A percentile compares a stretch with the other conserved stretches of the same genome.
Conservation (phyloP, 306 rosid species). For the Pyrus betulifolia region DNA sequence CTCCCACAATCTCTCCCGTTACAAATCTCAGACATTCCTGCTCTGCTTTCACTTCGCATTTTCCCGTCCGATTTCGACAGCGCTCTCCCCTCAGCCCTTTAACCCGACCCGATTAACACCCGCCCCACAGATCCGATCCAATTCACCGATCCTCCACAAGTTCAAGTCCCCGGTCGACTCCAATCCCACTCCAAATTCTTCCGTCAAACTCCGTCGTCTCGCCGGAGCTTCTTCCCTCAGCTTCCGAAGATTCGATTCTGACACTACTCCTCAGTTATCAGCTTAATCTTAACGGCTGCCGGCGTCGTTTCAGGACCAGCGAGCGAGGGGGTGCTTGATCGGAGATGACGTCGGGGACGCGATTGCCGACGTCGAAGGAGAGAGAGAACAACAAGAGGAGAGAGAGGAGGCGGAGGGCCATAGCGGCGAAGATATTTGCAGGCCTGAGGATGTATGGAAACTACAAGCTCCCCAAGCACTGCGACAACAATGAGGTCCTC, state of each 20-base stretch:
- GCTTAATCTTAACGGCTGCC: background rate
- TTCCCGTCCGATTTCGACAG: conserved; percentile 9
- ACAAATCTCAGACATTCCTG: background rate
- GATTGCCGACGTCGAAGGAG: conserved; percentile 85
- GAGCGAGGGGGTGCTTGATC: background rate
- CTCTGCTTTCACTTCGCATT: background rate
- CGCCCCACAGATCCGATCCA: conserved; percentile 31
- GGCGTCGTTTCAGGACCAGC: background rate
- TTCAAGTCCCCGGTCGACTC: background rate
- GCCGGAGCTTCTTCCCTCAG: background rate
- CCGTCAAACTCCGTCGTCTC: background rate
- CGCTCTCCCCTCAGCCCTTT: conserved; percentile 6
- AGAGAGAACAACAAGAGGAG: conserved; percentile 85
- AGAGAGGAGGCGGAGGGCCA: conserved; percentile 74
- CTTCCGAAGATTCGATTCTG: background rate
- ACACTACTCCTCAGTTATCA: background rate
- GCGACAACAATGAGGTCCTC: conserved; percentile 94
- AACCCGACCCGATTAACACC: background rate
- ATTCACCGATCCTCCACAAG: conserved; percentile 6
- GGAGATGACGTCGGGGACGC: conserved; percentile 71
- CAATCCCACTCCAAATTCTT: background rate
- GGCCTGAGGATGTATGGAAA: conserved; percentile 82
- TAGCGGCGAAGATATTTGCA: conserved; percentile 75
- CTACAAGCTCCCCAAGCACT: conserved; percentile 84
- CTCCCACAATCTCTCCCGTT: background rate